Percentiles rank a stretch among this genome's conserved stretches.
These are phyloP conservation scores for Chloropicon primus DNA, from an alignment of 139 green algal genomes.

Conservation along the genomic window DNA sequence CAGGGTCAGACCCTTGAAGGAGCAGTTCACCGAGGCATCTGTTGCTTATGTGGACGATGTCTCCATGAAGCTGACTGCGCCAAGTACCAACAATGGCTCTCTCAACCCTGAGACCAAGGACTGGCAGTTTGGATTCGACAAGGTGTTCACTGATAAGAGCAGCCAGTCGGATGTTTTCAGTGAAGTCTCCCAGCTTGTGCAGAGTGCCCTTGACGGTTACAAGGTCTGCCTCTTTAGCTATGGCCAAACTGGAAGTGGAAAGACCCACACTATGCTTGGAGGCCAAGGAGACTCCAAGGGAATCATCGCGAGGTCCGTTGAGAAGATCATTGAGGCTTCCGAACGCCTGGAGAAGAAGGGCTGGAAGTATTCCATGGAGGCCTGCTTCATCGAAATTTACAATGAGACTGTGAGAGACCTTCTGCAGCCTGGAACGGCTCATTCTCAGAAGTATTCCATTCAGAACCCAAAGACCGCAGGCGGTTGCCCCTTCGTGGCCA, in stretches of 20 bases:
- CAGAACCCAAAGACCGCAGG: constrained; percentile 11
- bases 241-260: constrained; percentile 90
- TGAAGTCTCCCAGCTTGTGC: constrained; percentile 83
- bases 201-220: constrained; percentile 81
- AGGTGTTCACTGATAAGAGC: not conserved
- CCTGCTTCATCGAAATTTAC: constrained; percentile 87
- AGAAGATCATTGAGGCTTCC: constrained; percentile 58
- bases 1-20: constrained; percentile 50
- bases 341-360: constrained; percentile 38
- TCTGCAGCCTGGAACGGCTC: constrained; percentile 27
- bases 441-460: constrained; percentile 36
- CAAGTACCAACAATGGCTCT: not conserved
- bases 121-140: constrained; percentile 3
- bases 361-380: constrained; percentile 74
- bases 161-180: constrained; percentile 43
- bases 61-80: constrained; percentile 1
- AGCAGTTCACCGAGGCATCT: not conserved
- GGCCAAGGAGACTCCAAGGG: constrained; percentile 31
- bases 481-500: constrained; percentile 15
- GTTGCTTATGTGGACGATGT: not conserved
- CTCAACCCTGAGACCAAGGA: not conserved
- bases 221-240: constrained; percentile 98
- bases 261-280: constrained; percentile 96
- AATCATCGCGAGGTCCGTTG: constrained; percentile 77
- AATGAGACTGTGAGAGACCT: constrained; percentile 73